Percentiles rank a stretch among this genome's conserved stretches.
Conservation (phyloP, 2,329 filamentous ascomycete genomes). For the Pseudocercospora crystallina region DNA sequence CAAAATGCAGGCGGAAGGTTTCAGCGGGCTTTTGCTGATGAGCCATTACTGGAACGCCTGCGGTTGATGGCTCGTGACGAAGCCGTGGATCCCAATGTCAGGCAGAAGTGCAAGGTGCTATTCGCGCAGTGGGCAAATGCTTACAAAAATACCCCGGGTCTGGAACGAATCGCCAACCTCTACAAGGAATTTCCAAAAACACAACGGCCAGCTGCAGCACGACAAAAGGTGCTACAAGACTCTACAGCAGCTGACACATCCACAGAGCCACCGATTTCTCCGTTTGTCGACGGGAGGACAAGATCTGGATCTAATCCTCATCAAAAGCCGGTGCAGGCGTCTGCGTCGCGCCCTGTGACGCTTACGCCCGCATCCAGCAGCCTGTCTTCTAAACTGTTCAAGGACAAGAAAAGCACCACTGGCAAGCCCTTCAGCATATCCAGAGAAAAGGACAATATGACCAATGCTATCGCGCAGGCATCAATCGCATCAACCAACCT, state of each 20-base stretch:
- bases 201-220: conserved; percentile 67
- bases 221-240: conserved; percentile 80
- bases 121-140: conserved; percentile 83
- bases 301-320: conserved; percentile 18
- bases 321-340: conserved; percentile 11
- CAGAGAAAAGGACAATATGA: conserved; percentile 82
- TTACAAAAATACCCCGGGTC: conserved; percentile 77
- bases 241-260: conserved; percentile 61
- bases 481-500: conserved; percentile 91
- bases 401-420: conserved; percentile 51
- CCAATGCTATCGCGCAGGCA: conserved; percentile 82
- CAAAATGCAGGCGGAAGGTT: conserved; percentile 90
- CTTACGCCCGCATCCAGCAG: conserved; percentile 33
- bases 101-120: conserved; percentile 79
- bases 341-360: conserved; percentile 31
- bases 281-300: conserved; percentile 20
- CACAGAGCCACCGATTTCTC: conserved; percentile 46
- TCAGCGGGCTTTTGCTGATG: conserved; percentile 83
- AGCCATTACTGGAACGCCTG: conserved; percentile 85
- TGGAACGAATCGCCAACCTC: conserved; percentile 75
- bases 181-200: conserved; percentile 67
- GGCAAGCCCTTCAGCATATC: conserved; percentile 74
- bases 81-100: conserved; percentile 81
- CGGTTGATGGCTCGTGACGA: conserved; percentile 83
- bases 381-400: conserved; percentile 33